Base-by-base conservation (phyloP, 2,329 filamentous ascomycete genomes). In the Elsinoe arachidis region DNA sequence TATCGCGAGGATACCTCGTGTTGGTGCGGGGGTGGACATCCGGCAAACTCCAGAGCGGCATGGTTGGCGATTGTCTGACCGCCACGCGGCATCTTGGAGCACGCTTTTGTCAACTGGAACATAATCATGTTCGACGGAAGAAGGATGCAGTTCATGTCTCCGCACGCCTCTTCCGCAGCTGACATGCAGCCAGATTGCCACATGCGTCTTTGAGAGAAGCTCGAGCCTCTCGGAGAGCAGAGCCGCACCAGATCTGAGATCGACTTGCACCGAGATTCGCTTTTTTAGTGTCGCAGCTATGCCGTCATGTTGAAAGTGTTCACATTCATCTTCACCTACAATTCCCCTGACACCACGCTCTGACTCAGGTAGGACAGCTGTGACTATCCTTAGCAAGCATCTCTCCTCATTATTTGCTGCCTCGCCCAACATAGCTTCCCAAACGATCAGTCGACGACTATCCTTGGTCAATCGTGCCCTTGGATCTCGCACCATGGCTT, bases 401-500 rank as follows among this genome's bases (percentile, higher is more conserved):
- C 35, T 19, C n/a, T 11, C n/a, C 12, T 51, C 15, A 12, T 6
- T 4, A 14, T 2, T n/a, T 35, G 10, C 14, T 17, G 17, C 9
- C 15, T 53, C 33, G 49, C 49, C 65, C 64, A 74, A 26, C 62
- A 74, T 74, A 72, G 71, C 70, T 70, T 71, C 70, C 57, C 61
- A 60, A 57, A 63, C 59, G 54, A 60, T 64, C 60, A 58, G 65
- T 55, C 64, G 67, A 58, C 73, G 73, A 55, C 70, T 77, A 47
- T 66, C 69, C 62, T 68, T 69, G 59, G 63, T 77, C 56, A 64
- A 72, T 55, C 64, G 64, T 59, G 63, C 61, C 12, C 41, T 65
- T 17, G 58, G 59, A 34, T 65, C 47, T 35, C 69, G 63, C 68
- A 74, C 69, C 58, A 77, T 78, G 74, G 72, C 76, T 44, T 70